Evolutionary conservation across 495 filamentous ascomycete species (phyloP).

Genomic region (Neurospora sp.): DNA sequence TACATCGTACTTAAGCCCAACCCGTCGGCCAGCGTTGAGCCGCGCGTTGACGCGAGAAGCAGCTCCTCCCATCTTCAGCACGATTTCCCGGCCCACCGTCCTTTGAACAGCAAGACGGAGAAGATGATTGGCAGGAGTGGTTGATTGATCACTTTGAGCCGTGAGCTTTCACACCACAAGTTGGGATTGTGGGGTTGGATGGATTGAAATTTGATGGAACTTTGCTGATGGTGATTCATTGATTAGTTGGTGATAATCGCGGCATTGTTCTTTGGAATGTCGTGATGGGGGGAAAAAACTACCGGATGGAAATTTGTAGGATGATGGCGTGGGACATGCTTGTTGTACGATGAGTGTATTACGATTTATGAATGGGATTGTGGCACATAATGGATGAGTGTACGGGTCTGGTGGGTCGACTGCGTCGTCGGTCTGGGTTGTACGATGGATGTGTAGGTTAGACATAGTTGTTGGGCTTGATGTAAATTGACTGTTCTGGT

Average conservation of each 20-base stretch:
- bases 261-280: no score
- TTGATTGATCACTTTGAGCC: not conserved
- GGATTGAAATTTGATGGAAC: no score
- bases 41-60: not conserved
- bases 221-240: no score
- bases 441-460: no score
- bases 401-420: no score
- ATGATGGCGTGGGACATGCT: not conserved
- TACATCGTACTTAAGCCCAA: not conserved
- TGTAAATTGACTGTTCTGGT: no score
- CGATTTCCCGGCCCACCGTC: not conserved
- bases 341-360: not conserved
- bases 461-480: no score
- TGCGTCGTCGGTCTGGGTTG: no score
- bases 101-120: not conserved
- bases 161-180: no score
- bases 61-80: not conserved
- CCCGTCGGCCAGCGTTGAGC: not conserved
- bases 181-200: not conserved
- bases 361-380: not conserved
- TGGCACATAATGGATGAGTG: not conserved
- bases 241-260: no score
- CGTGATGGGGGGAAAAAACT: not conserved
- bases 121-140: slow-evolving; percentile 2
- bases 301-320: not conserved